Evolutionary conservation across 805 yeast species (phyloP).

Genomic region (Candida yuanshanica): DNA sequence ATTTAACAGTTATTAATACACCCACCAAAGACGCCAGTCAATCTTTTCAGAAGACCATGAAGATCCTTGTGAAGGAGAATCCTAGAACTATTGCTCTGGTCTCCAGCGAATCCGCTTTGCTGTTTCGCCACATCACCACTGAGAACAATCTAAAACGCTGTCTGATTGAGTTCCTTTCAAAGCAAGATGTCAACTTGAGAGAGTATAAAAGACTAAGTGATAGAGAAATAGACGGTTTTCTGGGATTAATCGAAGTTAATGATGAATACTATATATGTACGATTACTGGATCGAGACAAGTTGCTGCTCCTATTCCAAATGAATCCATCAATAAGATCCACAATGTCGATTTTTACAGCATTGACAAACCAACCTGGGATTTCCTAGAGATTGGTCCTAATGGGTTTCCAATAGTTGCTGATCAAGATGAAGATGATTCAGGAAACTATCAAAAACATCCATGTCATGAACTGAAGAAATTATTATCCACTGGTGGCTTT

Average conservation of each 20-base stretch:
- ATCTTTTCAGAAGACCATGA: no score
- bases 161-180: conserved; percentile 44
- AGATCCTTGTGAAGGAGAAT: conserved; percentile 29
- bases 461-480: conserved; percentile 70
- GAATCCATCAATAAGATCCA: conserved; percentile 77
- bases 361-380: conserved; percentile 75
- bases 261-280: conserved; percentile 68
- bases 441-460: conserved; percentile 43
- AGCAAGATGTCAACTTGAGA: conserved; percentile 30
- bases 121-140: conserved; percentile 37
- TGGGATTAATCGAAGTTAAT: conserved; percentile 74
- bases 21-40: no score
- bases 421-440: conserved; percentile 25
- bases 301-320: conserved; percentile 75
- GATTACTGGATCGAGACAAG: conserved; percentile 69
- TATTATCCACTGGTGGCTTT: conserved; percentile 82
- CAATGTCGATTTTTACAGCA: conserved; percentile 82
- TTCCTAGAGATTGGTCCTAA: conserved; percentile 59
- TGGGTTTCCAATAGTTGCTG: conserved; percentile 54
- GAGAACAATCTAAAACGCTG: conserved; percentile 30
- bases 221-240: conserved; percentile 54
- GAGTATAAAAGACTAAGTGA: conserved; percentile 38
- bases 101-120: conserved; percentile 39
- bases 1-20: no score
- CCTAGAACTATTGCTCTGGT: conserved; percentile 38